Conservation (phyloP, 1,284 basidiomycete species). For the Apiotrichum domesticum region DNA sequence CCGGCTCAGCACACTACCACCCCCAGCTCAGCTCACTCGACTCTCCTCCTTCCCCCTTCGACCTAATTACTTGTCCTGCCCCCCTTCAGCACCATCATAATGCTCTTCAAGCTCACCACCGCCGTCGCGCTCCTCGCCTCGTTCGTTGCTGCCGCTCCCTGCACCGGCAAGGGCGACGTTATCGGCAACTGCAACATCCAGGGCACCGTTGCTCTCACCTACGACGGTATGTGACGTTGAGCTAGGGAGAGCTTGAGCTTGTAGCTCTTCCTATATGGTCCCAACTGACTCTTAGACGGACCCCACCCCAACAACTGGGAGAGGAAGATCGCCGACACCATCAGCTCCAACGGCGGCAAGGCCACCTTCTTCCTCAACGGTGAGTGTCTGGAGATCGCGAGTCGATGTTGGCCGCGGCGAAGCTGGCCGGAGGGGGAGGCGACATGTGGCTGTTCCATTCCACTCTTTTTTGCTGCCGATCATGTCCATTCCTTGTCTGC, state of each 20-base stretch:
- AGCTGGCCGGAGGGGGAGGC: too few species aligned
- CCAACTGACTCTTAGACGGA: constrained; percentile 44
- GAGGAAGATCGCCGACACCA: constrained; percentile 46
- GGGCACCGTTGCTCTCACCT: constrained; percentile 51
- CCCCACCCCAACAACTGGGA: constrained; percentile 47
- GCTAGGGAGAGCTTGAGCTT: too few species aligned
- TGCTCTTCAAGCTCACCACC: constrained; percentile 12
- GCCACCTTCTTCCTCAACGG: constrained; percentile 58
- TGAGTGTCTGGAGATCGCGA: constrained; percentile 14
- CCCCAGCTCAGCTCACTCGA: too few species aligned
- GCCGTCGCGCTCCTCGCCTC: constrained; percentile 16
- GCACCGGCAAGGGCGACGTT: constrained; percentile 19
- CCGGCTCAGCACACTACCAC: too few species aligned
- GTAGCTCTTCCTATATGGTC: too few species aligned
- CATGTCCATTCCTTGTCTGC: too few species aligned
- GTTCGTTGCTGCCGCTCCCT: constrained; percentile 15
- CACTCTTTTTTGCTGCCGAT: too few species aligned
- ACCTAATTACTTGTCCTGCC: too few species aligned
- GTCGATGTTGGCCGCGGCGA: too few species aligned
- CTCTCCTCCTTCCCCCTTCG: too few species aligned
- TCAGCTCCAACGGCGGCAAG: constrained; percentile 45
- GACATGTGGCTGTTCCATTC: too few species aligned
- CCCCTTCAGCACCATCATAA: neutral
- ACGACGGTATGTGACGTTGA: constrained; percentile 45
- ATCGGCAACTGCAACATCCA: constrained; percentile 35